Evolutionary conservation across 352 stramenopile species (phyloP).

Genomic region (Pythium volutum): DNA sequence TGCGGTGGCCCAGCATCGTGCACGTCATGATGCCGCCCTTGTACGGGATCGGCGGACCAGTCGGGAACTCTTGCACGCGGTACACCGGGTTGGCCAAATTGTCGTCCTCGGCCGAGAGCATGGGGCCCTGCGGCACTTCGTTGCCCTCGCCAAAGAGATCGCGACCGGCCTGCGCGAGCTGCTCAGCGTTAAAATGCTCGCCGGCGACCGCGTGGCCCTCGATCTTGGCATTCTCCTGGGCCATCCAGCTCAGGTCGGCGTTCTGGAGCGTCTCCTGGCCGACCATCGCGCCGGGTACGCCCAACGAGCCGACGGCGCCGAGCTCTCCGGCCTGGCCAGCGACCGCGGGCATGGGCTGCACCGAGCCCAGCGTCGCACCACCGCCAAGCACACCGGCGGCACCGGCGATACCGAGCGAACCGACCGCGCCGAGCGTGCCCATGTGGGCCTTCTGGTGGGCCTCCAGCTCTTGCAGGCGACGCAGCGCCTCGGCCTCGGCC

Average conservation of each 20-base stretch:
- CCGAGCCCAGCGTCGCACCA: constrained; percentile 60
- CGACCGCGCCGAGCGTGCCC: constrained; percentile 55
- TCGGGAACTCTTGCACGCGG: constrained; percentile 89
- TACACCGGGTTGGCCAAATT: constrained; percentile 84
- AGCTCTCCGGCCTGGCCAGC: constrained; percentile 72
- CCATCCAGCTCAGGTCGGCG: constrained; percentile 83
- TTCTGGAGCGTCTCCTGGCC: constrained; percentile 82
- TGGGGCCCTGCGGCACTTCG: constrained; percentile 65
- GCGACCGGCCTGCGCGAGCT: constrained; percentile 80
- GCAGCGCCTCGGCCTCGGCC: constrained; percentile 73
- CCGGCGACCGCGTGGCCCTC: constrained; percentile 76
- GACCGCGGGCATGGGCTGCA: constrained; percentile 59
- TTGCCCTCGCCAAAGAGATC: constrained; percentile 85
- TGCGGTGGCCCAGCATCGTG: constrained; percentile 86
- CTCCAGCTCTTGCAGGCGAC: constrained; percentile 63
- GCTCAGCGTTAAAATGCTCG: constrained; percentile 66
- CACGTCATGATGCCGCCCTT: constrained; percentile 88
- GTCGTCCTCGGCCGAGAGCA: constrained; percentile 87
- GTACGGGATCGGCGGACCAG: constrained; percentile 86
- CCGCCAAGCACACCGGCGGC: constrained; percentile 40
- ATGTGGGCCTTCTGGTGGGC: constrained; percentile 44
- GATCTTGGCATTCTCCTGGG: constrained; percentile 75
- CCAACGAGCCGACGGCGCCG: constrained; percentile 69
- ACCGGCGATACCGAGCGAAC: constrained; percentile 47
- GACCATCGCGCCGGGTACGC: constrained; percentile 67